Evolutionary conservation across 495 filamentous ascomycete genomes (phyloP).

Genomic region (Daldinia loculata): DNA sequence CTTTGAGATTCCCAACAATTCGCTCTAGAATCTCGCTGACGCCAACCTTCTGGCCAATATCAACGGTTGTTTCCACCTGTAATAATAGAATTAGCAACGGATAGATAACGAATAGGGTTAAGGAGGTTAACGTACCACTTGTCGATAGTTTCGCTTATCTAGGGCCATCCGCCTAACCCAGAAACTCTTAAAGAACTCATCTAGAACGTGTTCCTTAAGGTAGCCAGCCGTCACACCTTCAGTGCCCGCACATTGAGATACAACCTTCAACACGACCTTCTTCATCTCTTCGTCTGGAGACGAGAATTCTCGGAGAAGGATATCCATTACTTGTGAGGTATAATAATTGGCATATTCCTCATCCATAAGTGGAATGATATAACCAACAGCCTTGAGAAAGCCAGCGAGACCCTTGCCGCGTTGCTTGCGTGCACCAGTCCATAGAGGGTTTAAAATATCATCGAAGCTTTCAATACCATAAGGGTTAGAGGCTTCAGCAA

Average conservation of each 20-base stretch:
- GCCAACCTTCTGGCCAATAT: slow-evolving; percentile 96
- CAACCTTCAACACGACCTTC: slow-evolving; percentile 96
- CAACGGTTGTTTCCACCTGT: slow-evolving; percentile 90
- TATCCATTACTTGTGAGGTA: slow-evolving; percentile 98
- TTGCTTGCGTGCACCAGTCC: slow-evolving; percentile 95
- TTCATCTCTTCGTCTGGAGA: slow-evolving; percentile 99
- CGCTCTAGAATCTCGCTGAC: slow-evolving; percentile 94
- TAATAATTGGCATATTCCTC: slow-evolving; percentile 99
- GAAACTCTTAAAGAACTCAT: slow-evolving; percentile 98
- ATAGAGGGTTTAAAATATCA: slow-evolving; percentile 94
- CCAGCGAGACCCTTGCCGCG: slow-evolving; percentile 95
- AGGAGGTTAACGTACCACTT: slow-evolving; percentile 65
- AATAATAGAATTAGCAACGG: slow-evolving; percentile 12
- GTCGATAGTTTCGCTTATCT: slow-evolving; percentile 95
- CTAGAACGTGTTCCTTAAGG: slow-evolving; percentile 91
- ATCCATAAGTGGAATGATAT: slow-evolving; percentile 99
- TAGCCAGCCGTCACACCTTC: slow-evolving; percentile 94
- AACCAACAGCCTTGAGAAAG: slow-evolving; percentile 97
- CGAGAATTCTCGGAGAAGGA: slow-evolving; percentile 92
- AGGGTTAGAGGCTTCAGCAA: slow-evolving; percentile 95
- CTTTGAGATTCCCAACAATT: slow-evolving; percentile 93
- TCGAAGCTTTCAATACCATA: slow-evolving; percentile 99
- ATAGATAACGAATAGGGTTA: not conserved
- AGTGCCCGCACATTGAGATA: slow-evolving; percentile 95
- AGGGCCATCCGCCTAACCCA: slow-evolving; percentile 98